Base-by-base conservation (phyloP, 352 stramenopile genomes). In the Pythium coloratum region DNA sequence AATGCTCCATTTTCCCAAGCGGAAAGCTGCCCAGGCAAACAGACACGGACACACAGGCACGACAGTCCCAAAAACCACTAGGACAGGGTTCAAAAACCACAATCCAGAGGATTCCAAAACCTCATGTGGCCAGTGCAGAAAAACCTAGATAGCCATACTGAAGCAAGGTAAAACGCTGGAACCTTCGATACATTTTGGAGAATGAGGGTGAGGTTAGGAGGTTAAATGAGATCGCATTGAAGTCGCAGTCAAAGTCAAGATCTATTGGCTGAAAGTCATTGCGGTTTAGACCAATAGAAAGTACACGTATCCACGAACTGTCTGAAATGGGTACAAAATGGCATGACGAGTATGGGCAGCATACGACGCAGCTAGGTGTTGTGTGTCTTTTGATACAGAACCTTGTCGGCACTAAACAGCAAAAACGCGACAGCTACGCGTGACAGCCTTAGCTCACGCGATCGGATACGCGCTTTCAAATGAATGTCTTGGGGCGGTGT, bases 11-110 rank as follows among this genome's bases (percentile, higher is more conserved):
- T 12, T 44, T 44, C 36, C 36, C 7, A 38, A 38, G 33, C 33
- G 36, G 36, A 44, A 44, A 54, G 46, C 46, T 30, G 46, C 18
- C 46, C 46, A 28, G 24, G 16, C 36, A 38, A 10, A 10, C 33
- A 44, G 36, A 44, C 36, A 44, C 36, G 46, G 26, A 8, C 10
- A 51, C 16, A 51, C 16, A 6, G 24, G 26, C 40, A 28, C n/a
- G 7, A 42, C 54, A n/a, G n/a, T n/a, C 8, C 34, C 54, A 69
- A 63, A 69, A 69, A 69, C 62, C 62, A 69, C 62, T 59, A 13
- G 30, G 44, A 3, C 13, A 10, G 16, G 4, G 24, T 18, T 33
- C 26, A 67, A 67, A 62, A 40, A 67, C 61, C 61, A 67, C 61
- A 16, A 6, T 16, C 7, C 6, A 14, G n/a, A 34, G 8, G 32